These are phyloP conservation scores for Pythium coloratum DNA, from an alignment of 352 stramenopile species.

Conservation along the genomic window DNA sequence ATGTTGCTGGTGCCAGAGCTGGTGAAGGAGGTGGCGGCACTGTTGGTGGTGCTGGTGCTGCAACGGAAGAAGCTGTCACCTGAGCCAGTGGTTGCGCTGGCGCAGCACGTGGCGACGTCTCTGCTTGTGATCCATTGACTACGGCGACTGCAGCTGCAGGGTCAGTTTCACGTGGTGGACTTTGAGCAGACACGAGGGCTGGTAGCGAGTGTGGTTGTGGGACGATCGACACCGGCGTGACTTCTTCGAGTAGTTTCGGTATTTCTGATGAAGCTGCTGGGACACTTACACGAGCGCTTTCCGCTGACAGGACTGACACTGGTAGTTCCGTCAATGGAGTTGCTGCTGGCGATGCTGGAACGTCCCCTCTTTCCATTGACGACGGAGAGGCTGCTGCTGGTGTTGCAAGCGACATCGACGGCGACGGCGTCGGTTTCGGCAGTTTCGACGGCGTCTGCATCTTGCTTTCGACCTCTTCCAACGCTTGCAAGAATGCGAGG, in stretches of 20 bases:
- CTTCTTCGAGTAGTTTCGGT: too few species aligned
- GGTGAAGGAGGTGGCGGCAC: background rate
- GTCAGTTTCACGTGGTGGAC: background rate
- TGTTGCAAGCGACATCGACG: background rate
- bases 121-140: too few species aligned
- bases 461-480: constrained; percentile 65
- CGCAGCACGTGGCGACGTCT: too few species aligned
- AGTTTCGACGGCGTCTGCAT: constrained; percentile 23
- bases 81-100: background rate
- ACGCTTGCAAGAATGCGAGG: constrained; percentile 56
- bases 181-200: background rate
- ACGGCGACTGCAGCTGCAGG: too few species aligned
- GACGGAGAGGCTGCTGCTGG: too few species aligned
- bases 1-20: background rate
- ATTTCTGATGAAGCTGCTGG: too few species aligned
- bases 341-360: background rate
- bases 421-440: background rate
- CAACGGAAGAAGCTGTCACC: background rate
- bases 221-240: too few species aligned
- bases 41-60: background rate
- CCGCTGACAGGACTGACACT: too few species aligned
- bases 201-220: too few species aligned
- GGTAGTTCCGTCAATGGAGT: too few species aligned
- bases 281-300: too few species aligned
- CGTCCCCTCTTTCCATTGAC: background rate